These are phyloP conservation scores for Candida hungchunana DNA, from an alignment of 805 yeast genomes.

Conservation along the genomic window DNA sequence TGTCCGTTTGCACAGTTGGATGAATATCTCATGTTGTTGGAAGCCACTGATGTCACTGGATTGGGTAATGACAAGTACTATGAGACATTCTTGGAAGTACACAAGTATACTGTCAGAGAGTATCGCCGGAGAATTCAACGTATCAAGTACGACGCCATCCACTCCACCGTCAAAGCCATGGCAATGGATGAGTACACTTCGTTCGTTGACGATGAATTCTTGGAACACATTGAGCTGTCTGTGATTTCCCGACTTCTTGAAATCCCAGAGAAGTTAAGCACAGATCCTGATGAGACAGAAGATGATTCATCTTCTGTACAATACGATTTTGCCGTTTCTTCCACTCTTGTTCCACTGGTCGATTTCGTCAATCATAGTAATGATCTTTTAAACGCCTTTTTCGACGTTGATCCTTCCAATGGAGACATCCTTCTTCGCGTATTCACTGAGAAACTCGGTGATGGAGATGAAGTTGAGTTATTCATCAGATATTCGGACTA, in stretches of 20 bases:
- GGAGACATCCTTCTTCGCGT: conserved; percentile 40
- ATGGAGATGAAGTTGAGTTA: conserved; percentile 29
- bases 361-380: conserved; percentile 65
- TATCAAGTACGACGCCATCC: conserved; percentile 17
- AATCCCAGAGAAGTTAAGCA: conserved; percentile 41
- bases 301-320: too few relatives aligned
- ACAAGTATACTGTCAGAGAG: conserved; percentile 19
- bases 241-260: conserved; percentile 59
- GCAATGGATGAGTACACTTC: conserved; percentile 23
- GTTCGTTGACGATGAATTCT: conserved; percentile 13
- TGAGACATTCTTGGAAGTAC: conserved; percentile 23
- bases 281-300: conserved; percentile 3
- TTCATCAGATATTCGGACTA: conserved; percentile 41
- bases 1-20: conserved; percentile 27
- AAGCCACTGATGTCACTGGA: conserved; percentile 29
- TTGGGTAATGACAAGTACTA: conserved; percentile 27
- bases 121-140: conserved; percentile 19
- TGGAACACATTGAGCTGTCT: conserved; percentile 36
- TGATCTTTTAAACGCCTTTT: conserved; percentile 44
- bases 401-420: conserved; percentile 50
- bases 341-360: conserved; percentile 59
- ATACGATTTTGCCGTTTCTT: conserved; percentile 43
- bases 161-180: too few relatives aligned
- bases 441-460: conserved; percentile 8
- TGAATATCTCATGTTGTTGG: conserved; percentile 32